These are phyloP conservation scores for Cercospora sesami DNA, from an alignment of 2,329 filamentous ascomycete species.

Conservation along the genomic window DNA sequence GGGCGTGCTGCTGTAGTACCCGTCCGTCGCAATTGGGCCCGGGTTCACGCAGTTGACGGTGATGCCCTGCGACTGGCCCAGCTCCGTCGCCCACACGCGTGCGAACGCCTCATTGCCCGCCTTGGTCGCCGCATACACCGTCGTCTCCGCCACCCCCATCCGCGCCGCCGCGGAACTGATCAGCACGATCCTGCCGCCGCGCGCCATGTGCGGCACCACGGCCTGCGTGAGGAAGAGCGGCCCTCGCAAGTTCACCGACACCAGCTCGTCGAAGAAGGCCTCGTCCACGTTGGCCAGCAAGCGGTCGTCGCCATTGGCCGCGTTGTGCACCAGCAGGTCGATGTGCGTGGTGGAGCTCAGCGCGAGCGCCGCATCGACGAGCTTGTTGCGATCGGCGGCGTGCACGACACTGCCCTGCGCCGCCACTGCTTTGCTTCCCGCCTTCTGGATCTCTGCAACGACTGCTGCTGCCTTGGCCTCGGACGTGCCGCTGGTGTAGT, in stretches of 20 bases:
- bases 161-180: neutral
- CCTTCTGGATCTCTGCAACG: no score
- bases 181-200: neutral
- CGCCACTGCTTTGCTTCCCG: no score
- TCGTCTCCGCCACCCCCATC: neutral
- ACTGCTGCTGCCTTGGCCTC: no score
- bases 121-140: conserved; percentile 26
- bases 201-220: neutral
- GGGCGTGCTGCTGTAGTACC: neutral
- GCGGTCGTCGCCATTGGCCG: neutral
- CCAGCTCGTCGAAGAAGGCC: neutral
- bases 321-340: neutral
- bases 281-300: neutral
- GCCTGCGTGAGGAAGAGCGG: neutral
- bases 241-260: neutral
- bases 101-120: conserved; percentile 31
- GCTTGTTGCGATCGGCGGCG: no score
- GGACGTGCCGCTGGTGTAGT: no score
- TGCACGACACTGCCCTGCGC: no score
- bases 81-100: conserved; percentile 30
- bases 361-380: no score
- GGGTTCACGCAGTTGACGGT: conserved; percentile 12
- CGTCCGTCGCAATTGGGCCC: conserved; percentile 22
- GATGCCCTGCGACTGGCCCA: conserved; percentile 24
- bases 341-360: neutral